Evolutionary conservation across 2,329 filamentous ascomycete species (phyloP), one percentile per base, ranked within the genome.

Genomic region (Diaporthe capsici): DNA sequence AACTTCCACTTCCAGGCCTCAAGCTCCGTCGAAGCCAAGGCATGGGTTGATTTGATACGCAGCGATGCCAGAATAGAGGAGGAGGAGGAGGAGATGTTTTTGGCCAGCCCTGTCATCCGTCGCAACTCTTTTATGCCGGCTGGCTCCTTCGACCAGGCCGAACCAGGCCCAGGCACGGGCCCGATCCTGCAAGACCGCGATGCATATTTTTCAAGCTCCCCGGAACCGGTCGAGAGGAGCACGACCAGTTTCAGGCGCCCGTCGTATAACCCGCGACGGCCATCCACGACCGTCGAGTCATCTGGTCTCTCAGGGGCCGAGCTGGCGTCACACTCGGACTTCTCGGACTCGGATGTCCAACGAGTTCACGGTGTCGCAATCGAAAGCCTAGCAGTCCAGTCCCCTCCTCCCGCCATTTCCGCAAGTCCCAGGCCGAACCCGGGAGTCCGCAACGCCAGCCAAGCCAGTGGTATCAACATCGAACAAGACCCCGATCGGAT

Each of bases 1-100:
- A 98, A 98, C 85, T 98, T 94, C 85, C 95, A 98, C 81, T 92
- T 99, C 76, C 94, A 98, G 83, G 95, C 95, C 0, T 83, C 88
- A 44, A 93, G 90, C 5, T 90, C 92, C 70, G 87, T 91, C 75
- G 96, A 98, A 77, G 94, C 95, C 8, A 90, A 94, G 77, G 92
- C 94, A 81, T 99, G 97, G 97, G 94, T 98, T 25, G 89, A 94
- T 37, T 85, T 94, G 71, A 96, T 98, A 80, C 91, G 95, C 65
- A 87, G 88, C 74, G 93, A 97, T 80, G 94, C 95, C 25, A 92
- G 94, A 74, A 94, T 97, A 76, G 95, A 98, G 78, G 94, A 97
- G 81, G 94, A 97, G 68, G 95, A 98, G 80, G 94, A 96, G 79
- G 94, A 97, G 77, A 92, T 97, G 88, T 89, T 95, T 71, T 83